Base-by-base conservation (phyloP, 305 asterid genomes). In the Ruellia speciosa region DNA sequence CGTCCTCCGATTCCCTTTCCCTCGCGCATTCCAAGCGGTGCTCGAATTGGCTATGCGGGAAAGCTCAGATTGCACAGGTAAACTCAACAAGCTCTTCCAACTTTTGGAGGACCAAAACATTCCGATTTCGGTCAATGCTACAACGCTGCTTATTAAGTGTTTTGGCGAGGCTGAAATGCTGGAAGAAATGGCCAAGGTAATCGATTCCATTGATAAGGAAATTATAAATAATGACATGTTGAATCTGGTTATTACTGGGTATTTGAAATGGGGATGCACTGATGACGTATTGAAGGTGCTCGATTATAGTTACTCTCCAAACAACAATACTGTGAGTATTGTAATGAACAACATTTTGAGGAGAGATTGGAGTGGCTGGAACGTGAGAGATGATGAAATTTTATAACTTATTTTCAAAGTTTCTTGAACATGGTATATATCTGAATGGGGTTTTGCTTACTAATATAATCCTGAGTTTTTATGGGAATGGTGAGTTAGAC, bases 261-360 rank as follows among this genome's bases (percentile, higher is more conserved):
- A 73, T 39, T 46, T 88, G 56, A 63, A 66, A 18, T 68, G 67
- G 35, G 83, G 82, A 6, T 66, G 74, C 4, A 58, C 68, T 20
- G 88, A 86, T 74, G 77, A 72, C 66, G 96, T 88, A 5, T 28
- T 80, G 64, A 80, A 83, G 80, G 40, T 92, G 90, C 75, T 92
- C 63, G 94, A 79, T 56, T 74, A 82, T 88, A 83, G n/a, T 19
- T 50, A 56, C 24, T 75, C 72, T 35, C 94, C 94, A 9, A 74
- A 79, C 60, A 18, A 47, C 14, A 60, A 49, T 58, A 92, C 98
- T 0, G 31, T 66, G 49, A 79, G 63, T 41, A 63, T 70, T 40
- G 66, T 81, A 7, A 60, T 90, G 53, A 65, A 75, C 10, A 53
- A 59, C 15, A 28, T 80, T 49, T 62, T 83, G 74, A 70, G 60